Evolutionary conservation across 768 basidiomycete species (phyloP), one percentile per base, ranked within the genome.

Genomic region (Mycena latifolia): DNA sequence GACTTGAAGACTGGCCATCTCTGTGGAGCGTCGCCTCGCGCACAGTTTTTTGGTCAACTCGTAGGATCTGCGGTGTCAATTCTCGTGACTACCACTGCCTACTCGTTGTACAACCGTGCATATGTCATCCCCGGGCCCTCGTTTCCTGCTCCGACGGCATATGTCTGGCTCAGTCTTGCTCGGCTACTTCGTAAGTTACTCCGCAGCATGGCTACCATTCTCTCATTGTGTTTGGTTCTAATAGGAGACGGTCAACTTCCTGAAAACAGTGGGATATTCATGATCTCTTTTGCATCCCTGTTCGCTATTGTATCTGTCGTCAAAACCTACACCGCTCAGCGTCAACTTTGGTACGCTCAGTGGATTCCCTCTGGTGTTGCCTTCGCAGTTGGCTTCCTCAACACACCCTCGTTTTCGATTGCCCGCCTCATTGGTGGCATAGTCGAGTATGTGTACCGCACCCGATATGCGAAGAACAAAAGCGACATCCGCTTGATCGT

Each of bases 1-100:
- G 97, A 99, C 78, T 82, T 99, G 64, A 99, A 99, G 80, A 98
- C 97, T 3, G 97, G 97, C 0, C 94, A 98, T 77, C 81, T 99
- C n/a, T 87, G 94, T 59, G 87, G 85, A 68, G 96, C 96, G 11
- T 96, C 95, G 25, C 97, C 97, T 51, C 85, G 94, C 71, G 94
- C 95, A 2, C 97, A 97, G 74, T 98, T 98, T 76, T 96, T 90
- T 71, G 94, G 95, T 11, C 95, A 99, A 77, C 82, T 99, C 53
- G 91, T 98, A 60, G 97, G 97, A 35, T 95, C 93, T 11, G 86
- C 90, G 1, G 84, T 97, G 7, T 95, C 93, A 10, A 95, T 99
- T 33, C 69, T 98, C 52, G 92, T 98, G 24, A 95, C 96, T 0
- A 88, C 94, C 0, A 93, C 92, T 1, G 95, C 94, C 9, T 98